Percentiles rank a stretch among this genome's conserved stretches.
Conservation (phyloP, 2,329 filamentous ascomycete genomes). For the Cladosporium sp. region DNA sequence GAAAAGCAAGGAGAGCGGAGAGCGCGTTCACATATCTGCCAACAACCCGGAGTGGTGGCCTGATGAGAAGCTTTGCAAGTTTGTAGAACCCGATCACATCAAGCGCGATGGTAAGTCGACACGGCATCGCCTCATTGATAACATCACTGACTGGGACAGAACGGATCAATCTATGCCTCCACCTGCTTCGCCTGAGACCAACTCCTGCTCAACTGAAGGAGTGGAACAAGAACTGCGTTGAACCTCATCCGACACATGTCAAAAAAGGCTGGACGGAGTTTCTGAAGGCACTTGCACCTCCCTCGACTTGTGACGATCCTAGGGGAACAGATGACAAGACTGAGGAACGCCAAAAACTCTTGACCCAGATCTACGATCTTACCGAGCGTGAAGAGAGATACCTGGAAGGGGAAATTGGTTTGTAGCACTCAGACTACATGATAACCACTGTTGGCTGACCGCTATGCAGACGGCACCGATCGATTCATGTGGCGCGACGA, state of each 20-base stretch:
- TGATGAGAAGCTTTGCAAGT: conserved; percentile 51
- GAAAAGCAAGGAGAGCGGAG: conserved; percentile 41
- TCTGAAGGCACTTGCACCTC: conserved; percentile 30
- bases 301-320: conserved; percentile 30
- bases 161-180: conserved; percentile 32
- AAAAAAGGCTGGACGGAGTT: conserved; percentile 34
- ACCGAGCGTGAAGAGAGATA: conserved; percentile 26
- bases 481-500: not conserved
- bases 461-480: conserved; percentile 21
- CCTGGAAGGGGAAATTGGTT: conserved; percentile 22
- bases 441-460: conserved; percentile 19
- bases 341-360: conserved; percentile 18
- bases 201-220: conserved; percentile 28
- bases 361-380: conserved; percentile 26
- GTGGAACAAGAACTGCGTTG: conserved; percentile 30
- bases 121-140: not conserved
- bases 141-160: conserved; percentile 27
- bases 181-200: conserved; percentile 34
- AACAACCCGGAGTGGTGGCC: conserved; percentile 40
- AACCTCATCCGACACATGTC: conserved; percentile 28
- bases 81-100: conserved; percentile 73
- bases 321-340: conserved; percentile 23
- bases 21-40: conserved; percentile 31
- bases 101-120: conserved; percentile 60
- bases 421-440: not conserved